Conservation (phyloP, 129 eudicot genomes). For the Tagetes erecta region DNA sequence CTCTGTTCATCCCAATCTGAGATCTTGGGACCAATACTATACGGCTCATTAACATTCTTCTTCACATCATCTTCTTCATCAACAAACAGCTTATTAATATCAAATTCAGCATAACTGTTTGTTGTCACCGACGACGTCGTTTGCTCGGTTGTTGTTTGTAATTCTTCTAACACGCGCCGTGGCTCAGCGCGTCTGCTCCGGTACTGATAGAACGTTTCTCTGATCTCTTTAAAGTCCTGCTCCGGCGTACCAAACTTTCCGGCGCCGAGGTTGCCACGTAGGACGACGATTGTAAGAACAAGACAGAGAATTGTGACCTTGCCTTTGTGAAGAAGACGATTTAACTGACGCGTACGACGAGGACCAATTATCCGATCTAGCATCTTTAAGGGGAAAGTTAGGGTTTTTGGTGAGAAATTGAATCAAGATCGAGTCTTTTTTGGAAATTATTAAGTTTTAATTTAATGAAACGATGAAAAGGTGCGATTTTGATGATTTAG, state of each 20-base stretch:
- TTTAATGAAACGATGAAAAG: not conserved
- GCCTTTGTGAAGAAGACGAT: conserved; percentile 49
- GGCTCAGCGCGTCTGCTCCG: conserved; percentile 66
- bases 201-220: conserved; percentile 54
- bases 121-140: conserved; percentile 17
- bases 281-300: conserved; percentile 62
- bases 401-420: conserved; percentile 9
- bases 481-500: not conserved
- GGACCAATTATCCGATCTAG: conserved; percentile 54
- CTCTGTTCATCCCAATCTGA: conserved; percentile 81
- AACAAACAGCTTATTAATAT: conserved; percentile 52
- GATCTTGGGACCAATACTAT: conserved; percentile 71
- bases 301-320: conserved; percentile 76
- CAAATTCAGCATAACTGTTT: conserved; percentile 61
- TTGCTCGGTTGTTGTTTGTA: conserved; percentile 23
- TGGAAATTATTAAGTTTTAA: not conserved
- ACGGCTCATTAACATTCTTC: conserved; percentile 57
- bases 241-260: conserved; percentile 85
- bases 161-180: conserved; percentile 69
- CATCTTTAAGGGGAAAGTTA: conserved; percentile 29
- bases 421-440: conserved; percentile 4
- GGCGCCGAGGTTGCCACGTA: conserved; percentile 75
- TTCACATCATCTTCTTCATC: conserved; percentile 62
- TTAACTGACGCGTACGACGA: conserved; percentile 59
- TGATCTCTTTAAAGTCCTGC: conserved; percentile 65